Evolutionary conservation across 2,329 filamentous ascomycete genomes (phyloP), one percentile per base, ranked within the genome.

Genomic region (Pseudonectria foliicola): DNA sequence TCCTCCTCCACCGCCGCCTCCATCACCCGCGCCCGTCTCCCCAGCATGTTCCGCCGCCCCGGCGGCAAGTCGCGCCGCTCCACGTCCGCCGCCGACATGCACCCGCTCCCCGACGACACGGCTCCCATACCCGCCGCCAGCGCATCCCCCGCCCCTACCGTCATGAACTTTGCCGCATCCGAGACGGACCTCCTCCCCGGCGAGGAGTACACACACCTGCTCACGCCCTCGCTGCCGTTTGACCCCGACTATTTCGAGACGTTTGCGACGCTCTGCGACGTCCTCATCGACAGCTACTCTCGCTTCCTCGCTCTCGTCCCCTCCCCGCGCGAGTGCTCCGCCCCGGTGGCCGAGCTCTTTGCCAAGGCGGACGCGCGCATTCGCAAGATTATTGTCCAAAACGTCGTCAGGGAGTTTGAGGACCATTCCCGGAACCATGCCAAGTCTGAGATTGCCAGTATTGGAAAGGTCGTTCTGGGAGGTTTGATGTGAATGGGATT

Each of bases 161-260:
- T 77, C 13, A 74, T 75, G 54, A 71, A 66, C 43, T 77, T 80
- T 52, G 72, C 64, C 35, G 72, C 70, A 33, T 75, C 71, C 43
- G 77, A 72, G 51, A 73, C 69, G 7, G 84, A 87, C 44, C 70
- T 87, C 15, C 66, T 85, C 1, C 82, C 84, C 0, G 87, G 88
- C 25, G 88, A 94, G 54, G 86, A 93, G 52, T 98, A 95, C 59
- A 78, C 80, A 0, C 81, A 90, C 57, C 71, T 98, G 2, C 72
- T 95, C 13, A 96, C 90, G n/a, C 92, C 92, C 0, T 82, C 80
- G 12, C 66, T 98, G 31, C 92, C 92, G 0, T 98, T 98, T 55
- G 89, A 96, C 45, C 92, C 92, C 0, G 92, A 98, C 61, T 98
- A 95, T 54, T 92, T 90, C 60, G 88, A 93, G 64, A 95, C 89